Evolutionary conservation across 768 basidiomycete genomes (phyloP), one percentile per base, ranked within the genome.

Genomic region (Phlebiopsis flavidoalba): DNA sequence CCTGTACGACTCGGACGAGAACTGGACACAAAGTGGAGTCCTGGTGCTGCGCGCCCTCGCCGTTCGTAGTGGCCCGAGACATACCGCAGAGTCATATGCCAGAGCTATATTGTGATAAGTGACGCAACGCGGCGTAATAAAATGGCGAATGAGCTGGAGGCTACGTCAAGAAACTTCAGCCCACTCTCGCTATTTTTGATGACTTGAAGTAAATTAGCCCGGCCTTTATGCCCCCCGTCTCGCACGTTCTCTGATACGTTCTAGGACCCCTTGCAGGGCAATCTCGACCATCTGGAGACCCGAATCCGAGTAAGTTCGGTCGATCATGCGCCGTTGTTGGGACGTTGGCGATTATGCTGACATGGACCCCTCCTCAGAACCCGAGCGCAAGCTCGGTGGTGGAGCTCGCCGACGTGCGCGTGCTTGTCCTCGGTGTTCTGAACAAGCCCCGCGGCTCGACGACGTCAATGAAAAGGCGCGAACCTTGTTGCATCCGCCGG

Each of bases 1-100:
- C 79, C n/a, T 93, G 91, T 68, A 91, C 90, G n/a, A n/a, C 21
- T 71, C 83, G 7, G 88, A 91, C 65, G 92, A 93, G 73, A 76
- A 89, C 21, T 93, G 91, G 90, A 92, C 90, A 53, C 90, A 53
- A 90, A 84, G 87, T 91, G 70, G n/a, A 65, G 76, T 70, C 40
- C 24, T 49, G 26, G 76, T 70, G 36, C 24, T 49, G 26, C 21
- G 11, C 58, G n/a, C 17, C 36, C 17, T 52, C 43, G 37, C 12
- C 24, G 51, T 8, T n/a, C 35, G 35, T 55, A 5, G n/a, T 11
- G 37, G 24, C 21, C 40, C 36, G 54, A 55, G n/a, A 55, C 52
- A 53, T n/a, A 53, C 35, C 26, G 17, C 31, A n/a, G 46, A n/a
- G n/a, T 36, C n/a, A 43, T 43, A 17, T 19, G 17, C 37, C 56